These are phyloP conservation scores for Mycena citricolor DNA, from an alignment of 1,284 basidiomycete species.

Conservation along the genomic window DNA sequence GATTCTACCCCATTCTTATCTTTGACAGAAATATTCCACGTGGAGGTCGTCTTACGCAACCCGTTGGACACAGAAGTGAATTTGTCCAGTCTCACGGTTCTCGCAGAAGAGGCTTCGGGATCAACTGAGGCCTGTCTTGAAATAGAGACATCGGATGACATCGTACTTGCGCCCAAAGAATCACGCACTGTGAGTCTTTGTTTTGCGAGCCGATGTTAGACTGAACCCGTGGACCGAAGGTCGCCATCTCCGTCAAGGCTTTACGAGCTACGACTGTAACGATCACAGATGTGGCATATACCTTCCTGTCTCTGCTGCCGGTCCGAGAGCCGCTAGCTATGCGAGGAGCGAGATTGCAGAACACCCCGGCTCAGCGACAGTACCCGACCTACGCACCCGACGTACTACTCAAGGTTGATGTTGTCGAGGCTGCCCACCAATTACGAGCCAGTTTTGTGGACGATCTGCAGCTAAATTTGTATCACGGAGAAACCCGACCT, in stretches of 20 bases:
- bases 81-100: slow-evolving; percentile 58
- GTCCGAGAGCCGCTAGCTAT: slow-evolving; percentile 58
- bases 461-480: slow-evolving; percentile 48
- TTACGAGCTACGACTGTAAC: slow-evolving; percentile 49
- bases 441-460: slow-evolving; percentile 57
- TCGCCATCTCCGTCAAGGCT: slow-evolving; percentile 61
- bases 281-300: slow-evolving; percentile 56
- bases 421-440: slow-evolving; percentile 60
- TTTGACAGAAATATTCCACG: slow-evolving; percentile 67
- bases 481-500: slow-evolving; percentile 61
- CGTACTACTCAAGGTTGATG: slow-evolving; percentile 50
- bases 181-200: slow-evolving; percentile 49
- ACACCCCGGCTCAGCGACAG: slow-evolving; percentile 67
- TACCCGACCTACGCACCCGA: slow-evolving; percentile 66
- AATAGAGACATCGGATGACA: slow-evolving; percentile 57
- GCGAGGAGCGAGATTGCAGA: slow-evolving; percentile 67
- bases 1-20: slow-evolving; percentile 7
- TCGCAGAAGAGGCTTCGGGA: slow-evolving; percentile 44
- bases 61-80: slow-evolving; percentile 70
- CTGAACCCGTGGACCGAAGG: slow-evolving; percentile 39
- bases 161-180: slow-evolving; percentile 58
- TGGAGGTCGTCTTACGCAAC: slow-evolving; percentile 68
- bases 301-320: slow-evolving; percentile 69
- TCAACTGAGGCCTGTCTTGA: slow-evolving; percentile 42
- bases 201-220: slow-evolving; percentile 1